Evolutionary conservation across 1,139 yeast genomes (phyloP), one percentile per base, ranked within the genome.

Genomic region (Geotrichum bryndzae): DNA sequence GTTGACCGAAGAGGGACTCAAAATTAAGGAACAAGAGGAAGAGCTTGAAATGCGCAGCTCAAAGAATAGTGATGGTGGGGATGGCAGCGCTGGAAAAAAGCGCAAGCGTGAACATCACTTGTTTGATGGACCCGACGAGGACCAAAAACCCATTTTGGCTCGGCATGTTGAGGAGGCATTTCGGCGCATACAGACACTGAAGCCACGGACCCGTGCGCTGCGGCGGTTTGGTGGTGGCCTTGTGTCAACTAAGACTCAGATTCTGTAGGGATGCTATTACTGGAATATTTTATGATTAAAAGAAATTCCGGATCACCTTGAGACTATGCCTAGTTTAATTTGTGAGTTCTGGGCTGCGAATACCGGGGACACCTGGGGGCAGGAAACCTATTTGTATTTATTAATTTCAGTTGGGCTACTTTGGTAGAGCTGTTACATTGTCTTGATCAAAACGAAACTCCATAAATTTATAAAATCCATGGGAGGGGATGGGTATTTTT

Each of bases 121-220:
- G 60, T 94, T 94, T 73, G 97, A 90, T 73, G 92, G 89, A 56
- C 97, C 97, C 0, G 96, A 90, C 69, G 92, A 90, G 70, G 85
- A 88, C 62, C 89, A 88, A 25, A 84, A 85, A 64, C 98, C 98
- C 0, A 80, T 94, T 51, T 78, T 85, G 73, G 91, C 96, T 0
- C 84, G 84, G 64, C 98, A 94, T 73, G 84, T 94, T 15, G 87
- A 88, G 65, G 97, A 92, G 69, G 98, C 98, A 0, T 94, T 96
- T 89, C 80, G 97, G 68, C 78, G 89, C 62, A 76, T 90, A 63
- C 98, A 94, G 73, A 76, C 80, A 2, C 78, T 83, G 1, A 82
- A 82, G 60, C 82, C 82, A 67, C 82, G 81, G 64, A 87, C 85
- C 63, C 83, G 82, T 65, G 89, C 96, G 0, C 74, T 86, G 63